A percentile compares a stretch with the other conserved stretches of the same genome.
Conservation (phyloP, 78 protist genomes). For the Capsaspora owczarzaki region DNA sequence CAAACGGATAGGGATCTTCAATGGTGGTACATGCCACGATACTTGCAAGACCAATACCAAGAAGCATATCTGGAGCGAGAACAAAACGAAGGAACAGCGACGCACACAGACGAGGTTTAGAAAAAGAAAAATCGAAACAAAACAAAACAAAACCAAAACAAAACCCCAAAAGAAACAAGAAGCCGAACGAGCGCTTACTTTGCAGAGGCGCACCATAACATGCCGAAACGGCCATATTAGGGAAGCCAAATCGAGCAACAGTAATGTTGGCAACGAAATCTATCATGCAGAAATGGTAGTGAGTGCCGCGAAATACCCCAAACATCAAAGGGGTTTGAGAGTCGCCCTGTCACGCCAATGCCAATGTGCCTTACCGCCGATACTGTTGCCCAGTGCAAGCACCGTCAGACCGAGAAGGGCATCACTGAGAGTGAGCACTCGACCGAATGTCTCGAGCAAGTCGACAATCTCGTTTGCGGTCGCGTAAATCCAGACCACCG, state of each 20-base stretch:
- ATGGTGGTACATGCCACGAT: background rate
- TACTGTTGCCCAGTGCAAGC: conserved; percentile 31
- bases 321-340: background rate
- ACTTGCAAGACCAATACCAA: conserved; percentile 2
- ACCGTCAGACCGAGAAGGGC: conserved; percentile 20
- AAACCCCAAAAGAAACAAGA: background rate
- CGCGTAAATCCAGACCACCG: conserved; percentile 9
- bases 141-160: background rate
- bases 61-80: background rate
- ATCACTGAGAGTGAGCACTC: background rate
- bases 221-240: conserved; percentile 28
- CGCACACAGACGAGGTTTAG: background rate
- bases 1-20: background rate
- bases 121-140: background rate
- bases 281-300: background rate
- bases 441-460: conserved; percentile 2
- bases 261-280: conserved; percentile 21
- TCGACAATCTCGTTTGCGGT: conserved; percentile 3
- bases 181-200: background rate
- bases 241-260: conserved; percentile 19
- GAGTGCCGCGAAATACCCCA: background rate
- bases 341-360: background rate
- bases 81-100: background rate
- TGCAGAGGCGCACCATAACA: conserved; percentile 16
- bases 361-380: conserved; percentile 8